phyloP scores from a whole-genome alignment of 345 rosid species.

The Camelina neglecta region DNA sequence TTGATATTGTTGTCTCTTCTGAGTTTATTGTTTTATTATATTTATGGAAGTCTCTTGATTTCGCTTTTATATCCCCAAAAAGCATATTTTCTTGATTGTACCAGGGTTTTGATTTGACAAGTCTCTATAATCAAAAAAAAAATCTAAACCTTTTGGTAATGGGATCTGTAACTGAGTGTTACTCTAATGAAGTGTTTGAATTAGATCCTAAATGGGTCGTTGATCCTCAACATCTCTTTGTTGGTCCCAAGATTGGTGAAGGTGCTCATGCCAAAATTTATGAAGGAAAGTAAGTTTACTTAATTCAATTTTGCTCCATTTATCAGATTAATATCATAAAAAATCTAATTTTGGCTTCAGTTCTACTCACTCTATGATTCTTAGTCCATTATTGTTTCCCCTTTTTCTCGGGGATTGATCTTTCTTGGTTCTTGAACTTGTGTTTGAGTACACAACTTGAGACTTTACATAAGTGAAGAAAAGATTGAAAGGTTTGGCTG shows the following conservation, averaged over 20 bases:
- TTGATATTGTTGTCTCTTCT: slow-evolving; percentile 27
- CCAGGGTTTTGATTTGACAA: slow-evolving; percentile 33
- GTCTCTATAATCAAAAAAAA: neutral
- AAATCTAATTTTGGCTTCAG: neutral
- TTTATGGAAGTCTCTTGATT: slow-evolving; percentile 45
- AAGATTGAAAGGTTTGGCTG: neutral
- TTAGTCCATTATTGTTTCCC: neutral
- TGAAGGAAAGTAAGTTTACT: slow-evolving; percentile 90
- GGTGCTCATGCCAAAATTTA: slow-evolving; percentile 98
- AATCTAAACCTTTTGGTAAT: slow-evolving; percentile 41
- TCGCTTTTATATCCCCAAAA: slow-evolving; percentile 24
- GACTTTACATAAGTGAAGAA: neutral
- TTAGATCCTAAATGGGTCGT: slow-evolving; percentile 83
- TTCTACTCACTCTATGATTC: neutral
- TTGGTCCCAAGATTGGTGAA: slow-evolving; percentile 99
- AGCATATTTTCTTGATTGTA: slow-evolving; percentile 7
- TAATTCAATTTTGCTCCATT: slow-evolving; percentile 4
- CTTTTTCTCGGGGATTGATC: neutral
- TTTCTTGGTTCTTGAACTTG: slow-evolving; percentile 20
- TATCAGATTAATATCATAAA: slow-evolving; percentile 1
- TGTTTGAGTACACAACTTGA: neutral
- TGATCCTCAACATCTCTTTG: slow-evolving; percentile 86
- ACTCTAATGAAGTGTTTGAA: slow-evolving; percentile 56
- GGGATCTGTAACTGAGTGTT: slow-evolving; percentile 79
- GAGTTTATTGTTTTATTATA: slow-evolving; percentile 15